Base-by-base conservation (phyloP, 2,329 filamentous ascomycete species). In the Thelonectria blattea region DNA sequence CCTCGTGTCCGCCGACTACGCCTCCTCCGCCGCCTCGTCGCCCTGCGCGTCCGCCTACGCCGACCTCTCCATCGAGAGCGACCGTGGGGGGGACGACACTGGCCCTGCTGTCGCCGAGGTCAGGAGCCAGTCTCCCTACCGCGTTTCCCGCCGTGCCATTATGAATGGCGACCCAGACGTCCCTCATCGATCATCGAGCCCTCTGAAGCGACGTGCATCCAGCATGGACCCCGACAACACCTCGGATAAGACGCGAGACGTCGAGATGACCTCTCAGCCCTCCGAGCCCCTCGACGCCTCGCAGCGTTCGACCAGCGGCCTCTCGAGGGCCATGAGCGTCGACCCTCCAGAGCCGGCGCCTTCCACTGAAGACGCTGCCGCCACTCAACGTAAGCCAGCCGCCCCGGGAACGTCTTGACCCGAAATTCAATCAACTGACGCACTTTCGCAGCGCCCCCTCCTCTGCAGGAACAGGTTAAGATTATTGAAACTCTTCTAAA, bases 401-500 rank as follows among this genome's bases (percentile, higher is more conserved):
- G 30, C 3, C 46, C 12, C 18, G 41, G 32, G 43, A 27, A 32
- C 52, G 42, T 30, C 41, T 46, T 27, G 61, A 39, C 43, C 11
- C 39, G 9, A 24, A 18, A 20, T 9, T 8, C 53, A 32, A n/a
- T 18, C 22, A n/a, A 43, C 69, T 71, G 63, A 71, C 62, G 5
- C 32, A 39, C 22, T 8, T 43, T 20, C 30, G 60, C 49, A 74
- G 68, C 72, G n/a, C 64, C 67, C 3, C 79, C 80, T 17, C 74
- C 80, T 3, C 69, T 83, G 27, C 66, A 72, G 34, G 80, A 83
- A 59, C 94, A 97, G 75, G 88, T 97, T 60, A 85, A 84, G 58
- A 86, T 86, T 39, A 91, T 97, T 52, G 84, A 86, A 68, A 81
- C 82, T 32, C 77, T 93, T 24, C 74, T 85, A 24, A 77, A 83